These are phyloP conservation scores for Candida chauliodis DNA, from an alignment of 805 yeast species.

Conservation along the genomic window DNA sequence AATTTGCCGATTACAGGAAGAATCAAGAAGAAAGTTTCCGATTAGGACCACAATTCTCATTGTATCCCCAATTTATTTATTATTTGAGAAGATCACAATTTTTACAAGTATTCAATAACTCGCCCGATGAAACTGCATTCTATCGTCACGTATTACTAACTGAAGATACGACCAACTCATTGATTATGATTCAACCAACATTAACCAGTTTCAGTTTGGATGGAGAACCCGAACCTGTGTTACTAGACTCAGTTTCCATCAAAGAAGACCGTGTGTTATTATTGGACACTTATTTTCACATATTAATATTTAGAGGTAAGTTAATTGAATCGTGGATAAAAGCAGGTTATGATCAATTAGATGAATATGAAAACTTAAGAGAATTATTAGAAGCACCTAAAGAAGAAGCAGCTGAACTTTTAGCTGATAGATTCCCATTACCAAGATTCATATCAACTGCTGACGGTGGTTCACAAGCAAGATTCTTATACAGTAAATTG, in stretches of 20 bases:
- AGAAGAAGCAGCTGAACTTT: slow-evolving; percentile 85
- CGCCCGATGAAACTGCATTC: slow-evolving; percentile 98
- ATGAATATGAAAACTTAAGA: slow-evolving; percentile 85
- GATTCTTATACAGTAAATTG: slow-evolving; percentile 90
- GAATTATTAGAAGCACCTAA: slow-evolving; percentile 84
- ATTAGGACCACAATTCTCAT: slow-evolving; percentile 74
- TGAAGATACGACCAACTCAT: slow-evolving; percentile 88
- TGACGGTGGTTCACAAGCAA: slow-evolving; percentile 98
- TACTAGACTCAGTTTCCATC: slow-evolving; percentile 89
- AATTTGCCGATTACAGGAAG: slow-evolving; percentile 89
- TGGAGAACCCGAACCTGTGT: slow-evolving; percentile 81
- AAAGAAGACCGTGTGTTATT: slow-evolving; percentile 83
- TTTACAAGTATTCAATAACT: slow-evolving; percentile 91
- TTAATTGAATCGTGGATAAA: slow-evolving; percentile 96
- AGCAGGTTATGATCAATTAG: slow-evolving; percentile 88
- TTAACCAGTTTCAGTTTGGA: slow-evolving; percentile 79
- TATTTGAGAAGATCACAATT: slow-evolving; percentile 95
- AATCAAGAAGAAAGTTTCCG: slow-evolving; percentile 81
- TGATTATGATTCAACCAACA: slow-evolving; percentile 98
- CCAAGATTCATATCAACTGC: slow-evolving; percentile 97
- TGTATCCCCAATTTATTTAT: slow-evolving; percentile 94
- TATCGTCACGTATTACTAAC: slow-evolving; percentile 88
- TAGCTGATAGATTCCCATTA: slow-evolving; percentile 92
- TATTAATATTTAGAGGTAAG: slow-evolving; percentile 91
- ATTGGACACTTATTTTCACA: slow-evolving; percentile 94